Percentiles rank a stretch among this genome's conserved stretches.
Conservation (phyloP, 768 basidiomycete species). For the Scleroderma citrinum region DNA sequence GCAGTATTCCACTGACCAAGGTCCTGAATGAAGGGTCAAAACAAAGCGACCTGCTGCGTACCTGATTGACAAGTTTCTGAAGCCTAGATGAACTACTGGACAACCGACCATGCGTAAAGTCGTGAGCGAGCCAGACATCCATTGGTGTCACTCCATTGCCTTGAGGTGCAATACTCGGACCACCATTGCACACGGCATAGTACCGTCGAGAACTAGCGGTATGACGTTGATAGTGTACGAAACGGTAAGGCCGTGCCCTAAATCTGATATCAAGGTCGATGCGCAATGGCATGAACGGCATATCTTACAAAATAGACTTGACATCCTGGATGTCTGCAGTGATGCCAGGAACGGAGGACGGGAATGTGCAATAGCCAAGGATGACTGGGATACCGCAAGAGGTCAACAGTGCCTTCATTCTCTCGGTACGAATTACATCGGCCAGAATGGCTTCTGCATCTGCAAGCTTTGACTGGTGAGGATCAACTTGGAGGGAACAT, state of each 20-base stretch:
- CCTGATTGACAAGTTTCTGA: slow-evolving; percentile 39
- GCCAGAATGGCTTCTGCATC: slow-evolving; percentile 12
- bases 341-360: slow-evolving; percentile 4
- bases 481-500: slow-evolving; percentile 2
- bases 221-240: slow-evolving; percentile 53
- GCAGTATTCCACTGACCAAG: slow-evolving; percentile 41
- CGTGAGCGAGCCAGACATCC: slow-evolving; percentile 30
- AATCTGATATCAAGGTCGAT: slow-evolving; percentile 6
- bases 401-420: slow-evolving; percentile 12
- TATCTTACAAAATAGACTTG: slow-evolving; percentile 15
- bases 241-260: slow-evolving; percentile 15
- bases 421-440: slow-evolving; percentile 10
- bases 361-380: slow-evolving; percentile 24
- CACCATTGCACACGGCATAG: slow-evolving; percentile 44
- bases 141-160: slow-evolving; percentile 16
- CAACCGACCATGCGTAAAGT: slow-evolving; percentile 29
- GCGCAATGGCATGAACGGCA: slow-evolving; percentile 1
- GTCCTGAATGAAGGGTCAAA: background rate
- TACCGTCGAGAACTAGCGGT: slow-evolving; percentile 54
- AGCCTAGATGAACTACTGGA: slow-evolving; percentile 10
- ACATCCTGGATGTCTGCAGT: slow-evolving; percentile 30
- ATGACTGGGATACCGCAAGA: slow-evolving; percentile 21
- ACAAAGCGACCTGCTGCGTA: slow-evolving; percentile 10
- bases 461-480: slow-evolving; percentile 7
- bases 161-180: slow-evolving; percentile 18